Evolutionary conservation across 345 rosid species (phyloP).

Genomic region (Lepidium aucheri): DNA sequence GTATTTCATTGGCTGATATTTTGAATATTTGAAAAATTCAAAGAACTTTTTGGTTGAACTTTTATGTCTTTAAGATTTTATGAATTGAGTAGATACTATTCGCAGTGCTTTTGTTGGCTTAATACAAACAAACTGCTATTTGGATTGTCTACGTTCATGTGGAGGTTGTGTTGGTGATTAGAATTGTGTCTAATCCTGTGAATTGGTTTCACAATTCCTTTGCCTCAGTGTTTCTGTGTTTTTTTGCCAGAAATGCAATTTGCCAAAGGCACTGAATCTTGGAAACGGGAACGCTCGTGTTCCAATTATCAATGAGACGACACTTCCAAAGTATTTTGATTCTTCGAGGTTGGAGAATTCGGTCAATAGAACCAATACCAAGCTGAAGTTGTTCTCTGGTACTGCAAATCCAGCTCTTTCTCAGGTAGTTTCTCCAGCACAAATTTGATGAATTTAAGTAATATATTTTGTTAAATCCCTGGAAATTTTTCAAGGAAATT

Average conservation of each 20-base stretch:
- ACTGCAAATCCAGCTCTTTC: constrained; percentile 63
- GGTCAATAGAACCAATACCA: constrained; percentile 26
- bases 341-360: constrained; percentile 44
- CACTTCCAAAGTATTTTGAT: constrained; percentile 49
- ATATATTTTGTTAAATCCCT: not conserved
- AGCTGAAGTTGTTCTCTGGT: constrained; percentile 66
- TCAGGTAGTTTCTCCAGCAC: constrained; percentile 30
- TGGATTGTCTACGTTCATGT: not conserved
- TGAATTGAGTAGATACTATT: not conserved
- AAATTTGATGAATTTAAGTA: too few relatives aligned
- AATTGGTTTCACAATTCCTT: not conserved
- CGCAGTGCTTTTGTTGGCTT: not conserved
- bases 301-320: constrained; percentile 42
- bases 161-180: not conserved
- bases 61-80: not conserved
- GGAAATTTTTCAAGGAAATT: constrained; percentile 49
- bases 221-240: not conserved
- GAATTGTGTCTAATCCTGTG: not conserved
- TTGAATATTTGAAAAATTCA: not conserved
- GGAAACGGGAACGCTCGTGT: constrained; percentile 41
- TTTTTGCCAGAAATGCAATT: constrained; percentile 42
- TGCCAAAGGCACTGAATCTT: constrained; percentile 29
- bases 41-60: not conserved
- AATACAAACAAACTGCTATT: not conserved
- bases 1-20: not conserved